These are phyloP conservation scores for Scedosporium minutisporum DNA, from an alignment of 2,329 filamentous ascomycete genomes.

Conservation along the genomic window DNA sequence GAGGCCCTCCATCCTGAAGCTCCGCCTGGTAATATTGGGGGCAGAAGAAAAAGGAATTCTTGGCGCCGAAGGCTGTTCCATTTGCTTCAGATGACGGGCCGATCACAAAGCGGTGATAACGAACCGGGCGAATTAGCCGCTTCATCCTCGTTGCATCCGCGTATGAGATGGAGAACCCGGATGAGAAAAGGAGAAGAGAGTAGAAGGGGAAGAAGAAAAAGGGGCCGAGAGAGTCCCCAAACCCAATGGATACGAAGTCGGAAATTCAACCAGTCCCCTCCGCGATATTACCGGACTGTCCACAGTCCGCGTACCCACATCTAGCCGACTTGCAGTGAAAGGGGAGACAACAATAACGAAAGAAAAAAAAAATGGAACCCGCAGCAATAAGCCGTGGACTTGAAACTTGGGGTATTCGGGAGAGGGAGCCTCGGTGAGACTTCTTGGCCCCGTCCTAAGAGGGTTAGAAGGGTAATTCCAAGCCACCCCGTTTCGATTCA, in stretches of 20 bases:
- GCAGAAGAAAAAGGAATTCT: neutral
- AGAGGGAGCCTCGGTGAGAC: neutral
- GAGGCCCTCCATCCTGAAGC: neutral
- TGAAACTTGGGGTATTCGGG: neutral
- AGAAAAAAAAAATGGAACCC: neutral
- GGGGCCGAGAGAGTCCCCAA: neutral
- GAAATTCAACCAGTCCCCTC: neutral
- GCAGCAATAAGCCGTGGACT: neutral
- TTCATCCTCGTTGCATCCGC: neutral
- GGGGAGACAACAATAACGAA: neutral
- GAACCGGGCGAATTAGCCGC: slow-evolving; percentile 2
- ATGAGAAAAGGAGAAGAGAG: neutral
- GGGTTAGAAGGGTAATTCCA: neutral
- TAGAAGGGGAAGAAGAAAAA: neutral
- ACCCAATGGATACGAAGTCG: neutral
- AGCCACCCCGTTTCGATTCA: neutral
- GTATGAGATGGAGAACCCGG: neutral
- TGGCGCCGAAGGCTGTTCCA: neutral
- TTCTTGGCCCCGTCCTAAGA: neutral
- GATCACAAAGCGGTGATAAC: neutral
- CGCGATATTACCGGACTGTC: neutral
- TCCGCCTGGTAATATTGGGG: neutral
- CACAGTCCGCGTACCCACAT: neutral
- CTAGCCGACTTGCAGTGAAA: neutral
- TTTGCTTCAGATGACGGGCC: slow-evolving; percentile 1